These are phyloP conservation scores for Elaeis guineensis DNA, from an alignment of 176 grass and related monocot species.

Conservation along the genomic window DNA sequence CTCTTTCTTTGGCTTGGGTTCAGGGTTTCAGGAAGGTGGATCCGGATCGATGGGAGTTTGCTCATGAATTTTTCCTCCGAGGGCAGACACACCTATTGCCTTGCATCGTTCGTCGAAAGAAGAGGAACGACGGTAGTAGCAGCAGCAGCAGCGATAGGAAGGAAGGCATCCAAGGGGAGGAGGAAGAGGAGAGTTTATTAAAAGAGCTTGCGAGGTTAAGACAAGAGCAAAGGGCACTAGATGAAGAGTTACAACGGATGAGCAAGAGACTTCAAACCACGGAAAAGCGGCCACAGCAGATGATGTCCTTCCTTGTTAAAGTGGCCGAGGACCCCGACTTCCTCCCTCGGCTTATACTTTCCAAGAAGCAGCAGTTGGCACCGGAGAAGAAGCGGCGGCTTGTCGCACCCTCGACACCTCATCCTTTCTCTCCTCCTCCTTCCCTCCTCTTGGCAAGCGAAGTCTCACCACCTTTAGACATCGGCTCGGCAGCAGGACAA, in stretches of 20 bases:
- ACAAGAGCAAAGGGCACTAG: conserved; percentile 46
- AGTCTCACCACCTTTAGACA: no score
- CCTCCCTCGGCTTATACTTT: conserved; percentile 24
- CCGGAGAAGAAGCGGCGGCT: conserved; percentile 33
- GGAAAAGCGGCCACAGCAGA: conserved; percentile 43
- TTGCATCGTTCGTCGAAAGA: conserved; percentile 41
- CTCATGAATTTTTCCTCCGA: conserved; percentile 56
- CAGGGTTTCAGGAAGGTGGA: conserved; percentile 77
- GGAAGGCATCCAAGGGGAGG: not conserved
- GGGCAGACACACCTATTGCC: conserved; percentile 60
- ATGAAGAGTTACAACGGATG: conserved; percentile 48
- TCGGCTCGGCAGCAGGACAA: no score
- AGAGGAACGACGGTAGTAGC: conserved; percentile 2
- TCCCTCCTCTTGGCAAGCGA: not conserved
- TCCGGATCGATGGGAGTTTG: conserved; percentile 70
- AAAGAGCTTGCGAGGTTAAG: conserved; percentile 39
- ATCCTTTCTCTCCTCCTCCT: not conserved
- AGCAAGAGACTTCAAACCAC: conserved; percentile 43
- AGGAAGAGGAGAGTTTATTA: conserved; percentile 12
- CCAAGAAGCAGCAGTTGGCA: conserved; percentile 5
- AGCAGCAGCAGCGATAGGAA: not conserved
- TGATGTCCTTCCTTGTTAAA: conserved; percentile 50
- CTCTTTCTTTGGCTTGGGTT: not conserved
- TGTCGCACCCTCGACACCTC: not conserved
- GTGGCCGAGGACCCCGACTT: conserved; percentile 41